phyloP scores from a whole-genome alignment of 2,329 filamentous ascomycete genomes.

The Curvularia sp. region DNA sequence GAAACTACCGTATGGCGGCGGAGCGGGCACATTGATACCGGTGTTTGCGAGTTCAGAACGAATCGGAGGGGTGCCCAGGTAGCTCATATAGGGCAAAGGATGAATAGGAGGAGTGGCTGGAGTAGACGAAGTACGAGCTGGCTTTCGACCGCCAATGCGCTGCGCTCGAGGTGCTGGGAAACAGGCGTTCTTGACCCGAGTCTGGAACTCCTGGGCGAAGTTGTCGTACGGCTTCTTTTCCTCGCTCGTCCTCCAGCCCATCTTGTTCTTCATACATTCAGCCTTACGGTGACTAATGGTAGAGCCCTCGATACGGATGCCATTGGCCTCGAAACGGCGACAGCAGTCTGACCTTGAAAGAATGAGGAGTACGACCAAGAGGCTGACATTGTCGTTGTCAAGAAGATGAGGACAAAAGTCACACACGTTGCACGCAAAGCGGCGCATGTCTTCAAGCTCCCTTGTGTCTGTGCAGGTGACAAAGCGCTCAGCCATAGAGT shows the following conservation, averaged over 20 bases:
- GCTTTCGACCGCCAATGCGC: constrained; percentile 29
- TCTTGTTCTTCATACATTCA: constrained; percentile 50
- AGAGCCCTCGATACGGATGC: constrained; percentile 50
- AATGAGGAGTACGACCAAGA: constrained; percentile 48
- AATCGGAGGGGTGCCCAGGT: constrained; percentile 31
- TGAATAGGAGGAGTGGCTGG: constrained; percentile 28
- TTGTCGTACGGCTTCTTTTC: constrained; percentile 48
- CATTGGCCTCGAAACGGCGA: constrained; percentile 46
- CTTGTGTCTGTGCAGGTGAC: constrained; percentile 42
- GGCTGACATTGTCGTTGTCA: constrained; percentile 49
- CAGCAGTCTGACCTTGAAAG: constrained; percentile 48
- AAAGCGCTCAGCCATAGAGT: constrained; percentile 45
- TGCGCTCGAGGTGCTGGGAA: constrained; percentile 39
- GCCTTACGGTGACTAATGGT: constrained; percentile 50
- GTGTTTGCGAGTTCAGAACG: constrained; percentile 25
- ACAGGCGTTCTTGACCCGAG: constrained; percentile 47
- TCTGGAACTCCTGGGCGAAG: constrained; percentile 46
- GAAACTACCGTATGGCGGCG: constrained; percentile 24
- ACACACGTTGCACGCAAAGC: constrained; percentile 47
- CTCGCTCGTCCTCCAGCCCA: constrained; percentile 45
- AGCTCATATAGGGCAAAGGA: constrained; percentile 29
- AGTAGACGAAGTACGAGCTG: constrained; percentile 30
- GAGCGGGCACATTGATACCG: constrained; percentile 32
- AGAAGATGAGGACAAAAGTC: constrained; percentile 51
- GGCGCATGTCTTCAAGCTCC: constrained; percentile 43